Base-by-base conservation (phyloP, 176 grass and related monocot species). In the Puccinellia tenuiflora region DNA sequence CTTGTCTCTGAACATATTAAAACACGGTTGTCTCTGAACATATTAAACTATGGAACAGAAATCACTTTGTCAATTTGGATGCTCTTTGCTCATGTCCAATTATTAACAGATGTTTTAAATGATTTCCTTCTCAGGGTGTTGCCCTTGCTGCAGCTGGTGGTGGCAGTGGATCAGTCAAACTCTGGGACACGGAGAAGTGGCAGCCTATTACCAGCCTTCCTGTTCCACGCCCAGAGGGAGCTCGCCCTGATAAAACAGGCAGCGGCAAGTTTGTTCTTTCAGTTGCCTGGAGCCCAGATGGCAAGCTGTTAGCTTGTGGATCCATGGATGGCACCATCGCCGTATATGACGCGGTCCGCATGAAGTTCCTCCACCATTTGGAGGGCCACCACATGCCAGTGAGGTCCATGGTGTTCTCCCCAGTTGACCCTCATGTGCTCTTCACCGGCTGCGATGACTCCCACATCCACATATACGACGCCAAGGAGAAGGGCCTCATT, bases 301-400 rank as follows among this genome's bases (percentile, higher is more conserved):
- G 96, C 17, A 89, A 86, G 72, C 91, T 87, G 5, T 82, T 98
- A 61, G 96, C 93, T 33, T 98, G 93, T 38, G 89, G 92, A 53
- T 96, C 89, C 42, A 93, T 92, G 74, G 96, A 98, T 21, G 96
- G 96, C 39, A 95, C 89, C 17, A 79, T 98, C 3, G 92, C 89
- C 0, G 83, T 98, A 56, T 95, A 93, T 2, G 96, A 92, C 20
- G 79, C 85, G 2, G 73, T 76, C 0, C 96, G 96, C 25, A 86
- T 88, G 73, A 98, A 98, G 83, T 91, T 98, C 60, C 89, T 98
- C 3, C 92, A 98, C 85, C 91, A 98, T 42, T 92, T 98, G 2
- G 89, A 94, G 38, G 96, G 96, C 34, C 96, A 98, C 81, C 72
- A 90, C 85, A 95, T 93, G 92, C 89, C 96, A 2, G 92, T 98